Base-by-base conservation (phyloP, 108 stramenopile species). In the Seminavis robusta region DNA sequence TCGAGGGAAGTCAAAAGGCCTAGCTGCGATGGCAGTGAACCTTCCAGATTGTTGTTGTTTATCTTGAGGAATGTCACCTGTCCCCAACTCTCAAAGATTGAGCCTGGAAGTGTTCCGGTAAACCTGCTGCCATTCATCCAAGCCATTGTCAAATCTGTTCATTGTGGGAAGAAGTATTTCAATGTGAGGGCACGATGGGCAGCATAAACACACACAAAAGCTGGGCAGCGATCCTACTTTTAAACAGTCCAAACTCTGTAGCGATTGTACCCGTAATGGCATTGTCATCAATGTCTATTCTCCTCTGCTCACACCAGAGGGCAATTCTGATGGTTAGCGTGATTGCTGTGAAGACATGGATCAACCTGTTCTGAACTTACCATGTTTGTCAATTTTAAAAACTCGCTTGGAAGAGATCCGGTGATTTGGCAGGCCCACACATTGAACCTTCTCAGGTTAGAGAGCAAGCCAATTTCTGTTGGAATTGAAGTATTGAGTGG, bases 31-130 rank as follows among this genome's bases (percentile, higher is more conserved):
- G 75, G 75, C 24, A 77, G 34, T 7, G 4, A n/a, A 13, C 72
- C 76, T 2, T n/a, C 25, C 21, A 77, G 69, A 3, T 58, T 29
- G 33, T 77, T 77, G 34, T 60, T 36, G 42, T 67, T 55, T 52
- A 77, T 51, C 4, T 45, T 20, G 17, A 77, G 59, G 16, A 65
- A 53, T 19, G 47, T 53, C 63, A 74, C 43, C 15, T 61, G 63
- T 20, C 52, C 19, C 38, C 63, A 55, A 39, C 64, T 54, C 16
- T 59, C 71, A n/a, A n/a, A n/a, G 0, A 73, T 20, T 37, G 60
- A 37, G 8, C 17, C 20, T 4, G 71, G 71, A 38, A 73, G 19
- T 11, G 17, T 39, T 23, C 36, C 36, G 36, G 36, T 37, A 13
- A 37, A 13, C 13, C 13, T 10, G 36, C 36, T 13, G 13, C 36